Percentiles rank a stretch among this genome's conserved stretches.
phyloP scores from a whole-genome alignment of 495 filamentous ascomycete species.

The Penicillium robsamsonii region DNA sequence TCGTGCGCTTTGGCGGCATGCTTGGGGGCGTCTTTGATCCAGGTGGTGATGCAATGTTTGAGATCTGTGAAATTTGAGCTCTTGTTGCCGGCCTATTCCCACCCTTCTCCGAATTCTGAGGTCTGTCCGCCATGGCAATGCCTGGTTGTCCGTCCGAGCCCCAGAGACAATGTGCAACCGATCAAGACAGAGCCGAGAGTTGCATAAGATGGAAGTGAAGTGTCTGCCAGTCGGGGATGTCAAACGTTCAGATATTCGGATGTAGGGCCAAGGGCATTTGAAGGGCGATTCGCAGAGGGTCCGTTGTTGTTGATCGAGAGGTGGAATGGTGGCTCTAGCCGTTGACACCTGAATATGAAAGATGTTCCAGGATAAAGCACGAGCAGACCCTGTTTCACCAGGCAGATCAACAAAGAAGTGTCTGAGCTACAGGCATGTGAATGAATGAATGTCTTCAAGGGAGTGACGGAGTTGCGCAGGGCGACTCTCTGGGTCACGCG shows the following conservation, averaged over 20 bases:
- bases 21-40: constrained; percentile 47
- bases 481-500: constrained; percentile 42
- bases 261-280: constrained; percentile 4
- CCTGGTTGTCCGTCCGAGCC: constrained; percentile 16
- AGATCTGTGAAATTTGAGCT: constrained; percentile 17
- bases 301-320: constrained; percentile 6
- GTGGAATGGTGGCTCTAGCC: neutral
- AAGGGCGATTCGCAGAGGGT: constrained; percentile 9
- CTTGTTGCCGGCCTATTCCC: constrained; percentile 14
- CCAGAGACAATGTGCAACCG: constrained; percentile 15
- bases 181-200: neutral
- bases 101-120: constrained; percentile 19
- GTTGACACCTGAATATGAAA: neutral
- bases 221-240: neutral
- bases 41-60: constrained; percentile 41
- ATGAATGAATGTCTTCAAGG: constrained; percentile 29
- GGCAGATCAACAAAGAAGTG: constrained; percentile 27
- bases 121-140: constrained; percentile 26
- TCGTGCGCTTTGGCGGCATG: constrained; percentile 40
- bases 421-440: constrained; percentile 16
- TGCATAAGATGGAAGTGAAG: constrained; percentile 16
- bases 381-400: constrained; percentile 15
- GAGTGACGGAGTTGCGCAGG: constrained; percentile 33
- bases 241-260: neutral
- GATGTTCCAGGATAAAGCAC: neutral